Conservation (phyloP, 2,329 filamentous ascomycete species). For the Gaeumannomyces tritici region DNA sequence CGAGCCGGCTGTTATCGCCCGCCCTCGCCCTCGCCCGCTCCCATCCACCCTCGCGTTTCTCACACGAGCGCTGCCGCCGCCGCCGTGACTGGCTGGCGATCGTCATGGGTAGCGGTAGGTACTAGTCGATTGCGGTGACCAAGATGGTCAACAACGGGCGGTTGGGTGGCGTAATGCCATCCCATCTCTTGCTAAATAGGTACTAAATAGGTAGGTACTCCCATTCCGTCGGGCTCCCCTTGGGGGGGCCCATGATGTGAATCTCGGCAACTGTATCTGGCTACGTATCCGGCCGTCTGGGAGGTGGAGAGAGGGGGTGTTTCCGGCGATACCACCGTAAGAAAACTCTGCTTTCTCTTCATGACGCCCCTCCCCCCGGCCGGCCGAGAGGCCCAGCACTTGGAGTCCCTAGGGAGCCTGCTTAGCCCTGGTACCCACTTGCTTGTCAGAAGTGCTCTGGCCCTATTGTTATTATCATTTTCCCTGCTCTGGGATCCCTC, state of each 20-base stretch:
- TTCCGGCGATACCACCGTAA: neutral
- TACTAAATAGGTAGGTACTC: too few relatives aligned
- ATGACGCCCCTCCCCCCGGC: neutral
- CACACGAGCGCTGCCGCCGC: too few relatives aligned
- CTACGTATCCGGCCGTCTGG: neutral
- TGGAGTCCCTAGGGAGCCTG: neutral
- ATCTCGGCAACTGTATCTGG: neutral
- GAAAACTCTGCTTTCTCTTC: neutral
- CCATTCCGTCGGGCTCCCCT: neutral
- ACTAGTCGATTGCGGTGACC: neutral
- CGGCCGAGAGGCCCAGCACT: neutral
- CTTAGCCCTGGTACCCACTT: neutral
- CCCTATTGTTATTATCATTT: too few relatives aligned
- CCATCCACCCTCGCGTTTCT: too few relatives aligned
- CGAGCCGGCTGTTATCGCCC: too few relatives aligned
- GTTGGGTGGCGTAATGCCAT: neutral
- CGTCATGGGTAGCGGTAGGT: too few relatives aligned
- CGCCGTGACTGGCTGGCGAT: too few relatives aligned
- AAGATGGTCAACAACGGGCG: too few relatives aligned
- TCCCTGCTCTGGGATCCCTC: neutral
- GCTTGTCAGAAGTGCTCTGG: too few relatives aligned
- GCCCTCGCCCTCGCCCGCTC: too few relatives aligned
- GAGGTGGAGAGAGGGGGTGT: neutral
- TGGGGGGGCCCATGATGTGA: neutral
- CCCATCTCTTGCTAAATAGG: too few relatives aligned